Conservation (phyloP, 1,284 basidiomycete genomes). For the Cutaneotrichosporon daszewskae region DNA sequence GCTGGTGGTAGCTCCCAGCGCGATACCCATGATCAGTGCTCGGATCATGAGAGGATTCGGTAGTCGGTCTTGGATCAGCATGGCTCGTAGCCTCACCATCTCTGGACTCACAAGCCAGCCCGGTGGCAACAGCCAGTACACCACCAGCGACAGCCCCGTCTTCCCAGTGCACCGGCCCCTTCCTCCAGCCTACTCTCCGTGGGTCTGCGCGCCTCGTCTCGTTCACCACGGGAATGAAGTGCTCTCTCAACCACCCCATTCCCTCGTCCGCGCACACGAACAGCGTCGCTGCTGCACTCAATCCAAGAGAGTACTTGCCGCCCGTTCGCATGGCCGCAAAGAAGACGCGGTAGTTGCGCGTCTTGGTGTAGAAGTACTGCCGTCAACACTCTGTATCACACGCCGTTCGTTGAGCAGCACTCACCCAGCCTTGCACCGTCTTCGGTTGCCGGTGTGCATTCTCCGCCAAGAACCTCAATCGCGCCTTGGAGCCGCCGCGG, state of each 20-base stretch:
- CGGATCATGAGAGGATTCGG: conserved; percentile 35
- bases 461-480: conserved; percentile 45
- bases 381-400: neutral
- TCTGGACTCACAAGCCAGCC: conserved; percentile 32
- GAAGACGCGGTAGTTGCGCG: conserved; percentile 45
- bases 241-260: conserved; percentile 31
- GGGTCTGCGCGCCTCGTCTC: conserved; percentile 12
- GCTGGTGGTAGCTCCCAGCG: conserved; percentile 31
- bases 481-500: conserved; percentile 36
- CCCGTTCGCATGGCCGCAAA: conserved; percentile 33
- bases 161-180: conserved; percentile 29
- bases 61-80: conserved; percentile 31
- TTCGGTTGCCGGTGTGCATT: conserved; percentile 46
- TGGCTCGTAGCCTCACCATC: neutral
- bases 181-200: conserved; percentile 28
- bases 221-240: conserved; percentile 6
- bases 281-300: conserved; percentile 31
- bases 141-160: conserved; percentile 42
- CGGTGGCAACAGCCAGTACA: conserved; percentile 29
- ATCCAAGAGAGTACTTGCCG: conserved; percentile 27
- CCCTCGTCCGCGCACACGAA: conserved; percentile 41
- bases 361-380: conserved; percentile 49
- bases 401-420: no score
- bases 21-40: conserved; percentile 30
- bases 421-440: conserved; percentile 46